phyloP scores from a whole-genome alignment of 768 basidiomycete species.

The Mycena floridula region DNA sequence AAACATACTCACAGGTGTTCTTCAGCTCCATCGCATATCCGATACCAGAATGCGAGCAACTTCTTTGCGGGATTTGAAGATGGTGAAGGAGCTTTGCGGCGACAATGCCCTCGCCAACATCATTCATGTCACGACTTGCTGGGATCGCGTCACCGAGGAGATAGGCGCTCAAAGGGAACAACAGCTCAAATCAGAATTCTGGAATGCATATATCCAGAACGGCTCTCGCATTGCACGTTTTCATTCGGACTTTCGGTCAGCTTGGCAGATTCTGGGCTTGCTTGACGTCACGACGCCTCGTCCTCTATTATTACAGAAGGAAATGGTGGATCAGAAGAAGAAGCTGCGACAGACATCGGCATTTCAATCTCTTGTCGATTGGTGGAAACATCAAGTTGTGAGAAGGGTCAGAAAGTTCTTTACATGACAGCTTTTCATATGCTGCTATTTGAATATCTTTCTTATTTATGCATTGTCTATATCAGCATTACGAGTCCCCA shows the following conservation, averaged over 20 bases:
- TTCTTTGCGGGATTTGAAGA: conserved; percentile 42
- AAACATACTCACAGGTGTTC: conserved; percentile 30
- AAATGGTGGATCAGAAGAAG: conserved; percentile 12
- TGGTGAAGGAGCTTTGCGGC: conserved; percentile 50
- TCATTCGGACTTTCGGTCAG: conserved; percentile 24
- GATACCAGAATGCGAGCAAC: conserved; percentile 46
- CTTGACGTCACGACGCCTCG: conserved; percentile 14
- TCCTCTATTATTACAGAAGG: conserved; percentile 12
- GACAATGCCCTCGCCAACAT: conserved; percentile 42
- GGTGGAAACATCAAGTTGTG: too few relatives aligned
- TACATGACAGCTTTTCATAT: too few relatives aligned
- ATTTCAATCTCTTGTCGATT: too few relatives aligned
- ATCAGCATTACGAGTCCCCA: too few relatives aligned
- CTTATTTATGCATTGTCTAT: too few relatives aligned
- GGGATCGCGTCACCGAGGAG: conserved; percentile 34
- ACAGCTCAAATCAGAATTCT: conserved; percentile 40
- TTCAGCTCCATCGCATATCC: conserved; percentile 50
- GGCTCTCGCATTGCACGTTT: conserved; percentile 41
- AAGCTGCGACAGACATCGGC: conserved; percentile 33
- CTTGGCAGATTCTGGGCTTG: conserved; percentile 25
- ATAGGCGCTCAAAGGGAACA: conserved; percentile 41
- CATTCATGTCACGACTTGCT: conserved; percentile 49
- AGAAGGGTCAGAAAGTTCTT: too few relatives aligned
- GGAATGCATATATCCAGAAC: conserved; percentile 44
- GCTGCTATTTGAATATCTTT: too few relatives aligned